Conservation (phyloP, 179 eudicot genomes). For the Sideroxylon spinosum region DNA sequence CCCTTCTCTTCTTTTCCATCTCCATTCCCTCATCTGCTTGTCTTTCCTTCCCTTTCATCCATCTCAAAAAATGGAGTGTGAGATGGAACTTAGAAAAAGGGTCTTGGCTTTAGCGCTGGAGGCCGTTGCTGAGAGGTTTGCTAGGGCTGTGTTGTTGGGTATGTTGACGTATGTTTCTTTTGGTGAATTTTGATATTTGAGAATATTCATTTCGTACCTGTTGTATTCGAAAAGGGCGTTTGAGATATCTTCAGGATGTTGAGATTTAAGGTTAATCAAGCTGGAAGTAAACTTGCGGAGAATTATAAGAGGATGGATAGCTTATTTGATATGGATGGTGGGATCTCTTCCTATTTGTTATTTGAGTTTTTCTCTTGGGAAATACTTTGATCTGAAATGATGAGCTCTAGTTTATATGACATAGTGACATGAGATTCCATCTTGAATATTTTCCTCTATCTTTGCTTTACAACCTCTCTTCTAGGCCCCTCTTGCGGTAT, state of each 20-base stretch:
- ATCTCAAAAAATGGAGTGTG: no score
- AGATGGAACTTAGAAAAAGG: no score
- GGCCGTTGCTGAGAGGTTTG: no score
- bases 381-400: conserved; percentile 2
- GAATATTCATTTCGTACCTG: no score
- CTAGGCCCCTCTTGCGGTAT: neutral
- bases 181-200: no score
- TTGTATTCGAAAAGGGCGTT: no score
- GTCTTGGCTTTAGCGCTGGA: no score
- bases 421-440: neutral
- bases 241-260: neutral
- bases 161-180: no score
- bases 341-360: neutral
- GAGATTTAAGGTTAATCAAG: neutral
- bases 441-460: neutral
- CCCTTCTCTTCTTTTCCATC: no score
- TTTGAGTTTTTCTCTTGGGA: neutral
- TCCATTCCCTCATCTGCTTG: no score
- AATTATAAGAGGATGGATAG: neutral
- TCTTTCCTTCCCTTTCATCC: no score
- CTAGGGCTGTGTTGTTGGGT: no score
- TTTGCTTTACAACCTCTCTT: neutral
- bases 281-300: neutral
- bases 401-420: neutral
- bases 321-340: neutral